Base-by-base conservation (phyloP, 2,329 filamentous ascomycete genomes). In the Trichoderma brevicompactum region DNA sequence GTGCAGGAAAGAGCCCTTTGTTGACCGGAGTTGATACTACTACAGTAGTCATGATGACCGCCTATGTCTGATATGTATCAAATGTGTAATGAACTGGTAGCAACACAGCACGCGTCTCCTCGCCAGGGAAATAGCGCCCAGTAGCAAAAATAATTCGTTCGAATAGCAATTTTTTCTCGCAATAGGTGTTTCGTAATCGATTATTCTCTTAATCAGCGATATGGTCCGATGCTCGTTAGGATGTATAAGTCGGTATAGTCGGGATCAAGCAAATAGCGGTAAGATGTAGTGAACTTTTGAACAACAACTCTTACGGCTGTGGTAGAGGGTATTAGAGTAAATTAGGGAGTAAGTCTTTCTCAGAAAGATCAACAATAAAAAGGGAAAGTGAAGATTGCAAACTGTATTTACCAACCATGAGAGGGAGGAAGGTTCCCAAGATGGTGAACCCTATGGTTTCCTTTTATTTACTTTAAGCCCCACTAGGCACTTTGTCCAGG, bases 21-120 rank as follows among this genome's bases (percentile, higher is more conserved):
- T 97, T 98, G 77, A 95, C 85, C 67, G 95, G 95, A 68, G 95
- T 98, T 74, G 92, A 91, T 79, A 97, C 88, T 76, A 86, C 81
- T 78, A 89, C 78, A 67, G 81, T 91, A 77, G 94, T 92, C 94
- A 98, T 98, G 77, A 73, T 85, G 79, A 76, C 73, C 74, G 72
- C 73, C 65, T 70, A 48, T 70, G 55, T 49, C 49, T 63, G 59
- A 43, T 65, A 52, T 43, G 68, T 63, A 68, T 69, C 65, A 59
- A 70, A 60, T 66, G 67, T 56, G 50, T 59, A 66, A 66, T 68
- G 40, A 63, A 59, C 34, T 54, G n/a, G 9, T 32, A 36, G 43
- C 41, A 28, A 54, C 13, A 50, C 9, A 28, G 44, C 41, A 23
- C 32, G 43, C 13, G 56, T 28, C 34, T 10, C 34, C 23, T 49